A percentile compares a stretch with the other conserved stretches of the same genome.
Evolutionary conservation across 768 basidiomycete genomes (phyloP).

Genomic region (Mycena galopus): DNA sequence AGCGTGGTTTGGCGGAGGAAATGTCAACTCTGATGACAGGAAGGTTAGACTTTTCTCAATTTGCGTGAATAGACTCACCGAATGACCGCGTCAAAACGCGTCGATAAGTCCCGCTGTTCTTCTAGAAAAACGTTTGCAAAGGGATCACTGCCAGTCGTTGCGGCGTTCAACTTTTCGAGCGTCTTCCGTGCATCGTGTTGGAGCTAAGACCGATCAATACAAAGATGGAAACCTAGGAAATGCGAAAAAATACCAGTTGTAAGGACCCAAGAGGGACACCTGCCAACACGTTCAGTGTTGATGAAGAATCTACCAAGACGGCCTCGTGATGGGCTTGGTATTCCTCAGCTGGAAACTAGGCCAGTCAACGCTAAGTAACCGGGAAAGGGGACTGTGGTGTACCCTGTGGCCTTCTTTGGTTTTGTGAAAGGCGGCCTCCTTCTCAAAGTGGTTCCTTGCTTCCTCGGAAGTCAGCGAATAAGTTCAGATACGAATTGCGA

Average conservation of each 20-base stretch:
- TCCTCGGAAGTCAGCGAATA: constrained; percentile 19
- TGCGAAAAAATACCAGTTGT: constrained; percentile 69
- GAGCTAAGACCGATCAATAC: constrained; percentile 59
- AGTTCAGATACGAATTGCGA: neutral
- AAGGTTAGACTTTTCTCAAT: neutral
- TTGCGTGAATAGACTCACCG: constrained; percentile 55
- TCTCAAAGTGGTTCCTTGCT: constrained; percentile 81
- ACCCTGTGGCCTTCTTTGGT: constrained; percentile 67
- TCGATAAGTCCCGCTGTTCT: constrained; percentile 72
- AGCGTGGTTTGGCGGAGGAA: constrained; percentile 59
- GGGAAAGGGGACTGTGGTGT: constrained; percentile 35
- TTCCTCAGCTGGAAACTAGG: constrained; percentile 70
- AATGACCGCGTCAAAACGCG: constrained; percentile 81
- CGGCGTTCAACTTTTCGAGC: constrained; percentile 70
- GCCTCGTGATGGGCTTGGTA: constrained; percentile 65
- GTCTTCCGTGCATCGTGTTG: constrained; percentile 82
- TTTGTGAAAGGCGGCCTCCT: constrained; percentile 71
- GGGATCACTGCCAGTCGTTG: constrained; percentile 63
- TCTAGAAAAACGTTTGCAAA: constrained; percentile 82
- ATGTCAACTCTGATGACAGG: constrained; percentile 64
- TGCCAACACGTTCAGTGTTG: constrained; percentile 81
- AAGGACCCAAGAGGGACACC: constrained; percentile 84
- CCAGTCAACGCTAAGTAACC: constrained; percentile 7
- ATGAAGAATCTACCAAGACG: constrained; percentile 84
- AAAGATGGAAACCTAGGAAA: constrained; percentile 4